Evolutionary conservation across 2,329 filamentous ascomycete species (phyloP), one percentile per base, ranked within the genome.

Genomic region (Cladobotryum mycophilum): DNA sequence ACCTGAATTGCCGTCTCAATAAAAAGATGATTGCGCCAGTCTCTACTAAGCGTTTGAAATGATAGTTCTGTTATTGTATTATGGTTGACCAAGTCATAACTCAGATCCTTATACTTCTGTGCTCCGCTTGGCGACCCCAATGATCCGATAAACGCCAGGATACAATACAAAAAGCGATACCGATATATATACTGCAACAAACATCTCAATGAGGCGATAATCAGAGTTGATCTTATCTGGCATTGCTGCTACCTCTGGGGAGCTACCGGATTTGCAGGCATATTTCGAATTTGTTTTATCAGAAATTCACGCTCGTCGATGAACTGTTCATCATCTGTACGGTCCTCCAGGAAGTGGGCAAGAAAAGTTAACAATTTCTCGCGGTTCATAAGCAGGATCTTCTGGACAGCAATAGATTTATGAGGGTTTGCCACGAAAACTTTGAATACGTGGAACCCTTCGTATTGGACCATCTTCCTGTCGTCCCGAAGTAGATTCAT

Each of bases 401-500:
- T 89, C 67, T 96, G 90, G 45, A 99, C 93, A 34, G 91, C 89
- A 54, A 92, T 78, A n/a, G 89, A 95, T 73, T 99, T 99, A 75
- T 97, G 91, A 7, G 93, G 93, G 67, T 99, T 99, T 53, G 93
- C 93, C 48, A 97, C 93, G 70, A 99, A 99, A 55, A 99, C 92
- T 76, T 99, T 99, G 79, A 99, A 99, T 40, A 99, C 92, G 67
- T 99, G 93, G 68, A 99, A 99, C 7, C 91, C 93, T 68, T 99
- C 93, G 67, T 99, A 99, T 70, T 97, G 93, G 55, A 99, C 93
- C 91, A 99, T 99, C 70, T 95, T 93, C 60, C 92, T 83, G 68
- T 97, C 92, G 67, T 97, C 93, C 59, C 90, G 85, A 54, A 99
- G 75, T 53, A 99, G 77, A 68, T 95, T 97, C 93, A 99, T 99